Evolutionary conservation across 495 filamentous ascomycete species (phyloP).

Genomic region (Podospora tetraspora): DNA sequence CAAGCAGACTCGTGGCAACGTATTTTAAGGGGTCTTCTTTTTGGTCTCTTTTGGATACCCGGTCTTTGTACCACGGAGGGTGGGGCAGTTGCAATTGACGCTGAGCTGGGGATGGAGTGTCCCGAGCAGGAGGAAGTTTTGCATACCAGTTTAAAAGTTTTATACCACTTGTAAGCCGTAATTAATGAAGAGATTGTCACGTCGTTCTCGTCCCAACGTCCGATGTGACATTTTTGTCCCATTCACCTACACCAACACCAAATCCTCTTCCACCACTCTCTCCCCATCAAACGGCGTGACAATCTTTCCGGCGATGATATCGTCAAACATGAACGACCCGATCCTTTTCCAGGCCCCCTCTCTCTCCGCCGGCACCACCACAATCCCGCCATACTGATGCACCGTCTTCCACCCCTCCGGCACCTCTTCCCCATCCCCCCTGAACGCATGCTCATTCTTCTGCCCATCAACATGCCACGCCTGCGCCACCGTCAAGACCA

Average conservation of each 20-base stretch:
- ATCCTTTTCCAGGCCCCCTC: not conserved
- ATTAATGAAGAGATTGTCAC: not conserved
- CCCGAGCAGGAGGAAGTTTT: not conserved
- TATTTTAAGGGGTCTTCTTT: slow-evolving; percentile 8
- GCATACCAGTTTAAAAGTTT: not conserved
- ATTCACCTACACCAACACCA: slow-evolving; percentile 2
- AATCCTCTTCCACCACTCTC: not conserved
- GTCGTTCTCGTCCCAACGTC: not conserved
- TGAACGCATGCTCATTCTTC: not conserved
- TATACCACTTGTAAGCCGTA: not conserved
- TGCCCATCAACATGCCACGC: slow-evolving; percentile 1
- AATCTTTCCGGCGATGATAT: not conserved
- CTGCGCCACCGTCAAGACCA: slow-evolving; percentile 10
- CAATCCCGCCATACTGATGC: slow-evolving; percentile 8
- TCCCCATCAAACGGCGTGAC: slow-evolving; percentile 1
- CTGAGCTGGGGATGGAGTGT: not conserved
- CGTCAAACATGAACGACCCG: slow-evolving; percentile 4
- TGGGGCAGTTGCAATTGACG: not conserved
- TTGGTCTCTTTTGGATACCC: slow-evolving; percentile 2
- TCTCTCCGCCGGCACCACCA: not conserved
- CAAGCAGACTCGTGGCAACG: slow-evolving; percentile 29
- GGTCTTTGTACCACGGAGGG: not conserved
- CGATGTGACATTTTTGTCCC: too few relatives aligned
- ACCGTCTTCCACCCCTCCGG: slow-evolving; percentile 1
- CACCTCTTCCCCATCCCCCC: slow-evolving; percentile 1